These are phyloP conservation scores for Candida golubevii DNA, from an alignment of 805 yeast genomes.

Conservation along the genomic window DNA sequence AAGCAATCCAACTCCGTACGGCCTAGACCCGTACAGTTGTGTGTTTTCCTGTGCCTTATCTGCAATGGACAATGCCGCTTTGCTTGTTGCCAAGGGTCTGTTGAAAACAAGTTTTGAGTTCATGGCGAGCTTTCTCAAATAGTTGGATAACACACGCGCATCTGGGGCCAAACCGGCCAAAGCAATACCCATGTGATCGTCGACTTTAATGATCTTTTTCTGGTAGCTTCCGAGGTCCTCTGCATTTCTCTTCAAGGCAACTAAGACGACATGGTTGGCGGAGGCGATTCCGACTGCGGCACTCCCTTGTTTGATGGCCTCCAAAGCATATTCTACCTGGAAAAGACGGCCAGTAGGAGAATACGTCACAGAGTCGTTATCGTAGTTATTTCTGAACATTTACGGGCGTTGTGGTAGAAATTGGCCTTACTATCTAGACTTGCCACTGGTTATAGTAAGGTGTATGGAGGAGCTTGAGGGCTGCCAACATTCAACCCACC, in stretches of 20 bases:
- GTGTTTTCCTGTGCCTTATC: constrained; percentile 98
- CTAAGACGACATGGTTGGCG: constrained; percentile 81
- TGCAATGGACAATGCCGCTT: constrained; percentile 82
- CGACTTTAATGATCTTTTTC: constrained; percentile 86
- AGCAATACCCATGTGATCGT: constrained; percentile 91
- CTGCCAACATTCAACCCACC: neutral
- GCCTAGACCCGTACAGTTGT: constrained; percentile 93
- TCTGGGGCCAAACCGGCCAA: constrained; percentile 98
- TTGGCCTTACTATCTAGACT: neutral
- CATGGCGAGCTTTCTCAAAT: constrained; percentile 87
- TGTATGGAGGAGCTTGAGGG: neutral
- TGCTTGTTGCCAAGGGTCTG: constrained; percentile 76
- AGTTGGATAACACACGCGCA: constrained; percentile 89
- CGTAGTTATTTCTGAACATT: constrained; percentile 95
- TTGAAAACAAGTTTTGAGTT: constrained; percentile 78
- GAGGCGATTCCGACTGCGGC: constrained; percentile 95
- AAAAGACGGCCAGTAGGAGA: constrained; percentile 92
- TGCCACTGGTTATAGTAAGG: constrained; percentile 4
- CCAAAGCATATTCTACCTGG: constrained; percentile 78
- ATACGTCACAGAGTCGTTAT: constrained; percentile 96
- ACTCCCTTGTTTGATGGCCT: constrained; percentile 96
- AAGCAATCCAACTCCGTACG: constrained; percentile 94
- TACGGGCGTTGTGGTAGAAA: neutral
- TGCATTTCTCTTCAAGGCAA: constrained; percentile 91
- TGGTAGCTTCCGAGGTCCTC: constrained; percentile 97